These are phyloP conservation scores for Nakazawaea populi DNA, from an alignment of 805 yeast species.

Conservation along the genomic window DNA sequence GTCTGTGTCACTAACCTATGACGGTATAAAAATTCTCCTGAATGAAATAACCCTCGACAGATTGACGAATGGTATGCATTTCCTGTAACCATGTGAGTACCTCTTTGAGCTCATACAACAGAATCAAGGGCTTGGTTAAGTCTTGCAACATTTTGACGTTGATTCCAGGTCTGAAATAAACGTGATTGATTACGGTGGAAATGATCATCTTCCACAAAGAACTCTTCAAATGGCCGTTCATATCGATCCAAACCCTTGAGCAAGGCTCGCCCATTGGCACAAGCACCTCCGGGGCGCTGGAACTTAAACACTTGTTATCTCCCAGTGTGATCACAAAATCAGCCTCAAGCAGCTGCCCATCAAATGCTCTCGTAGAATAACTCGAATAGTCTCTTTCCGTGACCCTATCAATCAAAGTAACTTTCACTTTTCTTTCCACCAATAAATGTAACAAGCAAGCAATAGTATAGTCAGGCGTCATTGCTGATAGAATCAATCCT, in stretches of 20 bases:
- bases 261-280: slow-evolving; percentile 60
- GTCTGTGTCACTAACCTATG: neutral
- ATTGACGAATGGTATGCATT: neutral
- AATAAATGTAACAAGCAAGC: slow-evolving; percentile 54
- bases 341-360: slow-evolving; percentile 58
- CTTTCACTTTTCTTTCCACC: slow-evolving; percentile 31
- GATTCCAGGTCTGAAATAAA: slow-evolving; percentile 55
- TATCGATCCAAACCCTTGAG: slow-evolving; percentile 66
- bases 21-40: neutral
- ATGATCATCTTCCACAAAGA: slow-evolving; percentile 56
- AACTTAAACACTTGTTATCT: slow-evolving; percentile 7
- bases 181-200: slow-evolving; percentile 35
- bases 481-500: slow-evolving; percentile 49
- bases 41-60: neutral
- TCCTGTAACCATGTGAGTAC: slow-evolving; percentile 1
- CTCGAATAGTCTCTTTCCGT: slow-evolving; percentile 45
- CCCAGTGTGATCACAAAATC: slow-evolving; percentile 43
- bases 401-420: slow-evolving; percentile 51
- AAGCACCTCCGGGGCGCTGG: slow-evolving; percentile 23
- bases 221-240: slow-evolving; percentile 53
- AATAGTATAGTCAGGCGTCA: slow-evolving; percentile 59
- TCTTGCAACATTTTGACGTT: slow-evolving; percentile 17
- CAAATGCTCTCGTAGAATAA: slow-evolving; percentile 73
- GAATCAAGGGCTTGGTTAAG: neutral
- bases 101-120: slow-evolving; percentile 4